Conservation (phyloP, 2,329 filamentous ascomycete genomes). For the Penicillium occitanis region DNA sequence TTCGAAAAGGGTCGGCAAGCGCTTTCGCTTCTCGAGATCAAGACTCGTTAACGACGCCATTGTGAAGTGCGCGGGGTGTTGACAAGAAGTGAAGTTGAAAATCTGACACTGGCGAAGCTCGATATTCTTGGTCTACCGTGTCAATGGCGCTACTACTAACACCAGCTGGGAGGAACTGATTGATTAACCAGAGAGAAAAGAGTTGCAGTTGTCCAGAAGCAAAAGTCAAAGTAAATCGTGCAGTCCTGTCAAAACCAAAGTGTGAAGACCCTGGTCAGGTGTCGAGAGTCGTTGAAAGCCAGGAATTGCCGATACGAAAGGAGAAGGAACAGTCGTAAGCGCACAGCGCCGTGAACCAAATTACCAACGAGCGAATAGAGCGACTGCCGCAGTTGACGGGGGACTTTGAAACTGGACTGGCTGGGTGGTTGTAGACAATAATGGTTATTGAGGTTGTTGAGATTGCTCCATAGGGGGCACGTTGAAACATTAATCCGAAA, state of each 20-base stretch:
- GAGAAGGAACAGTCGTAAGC: not conserved
- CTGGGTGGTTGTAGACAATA: conserved; percentile 2
- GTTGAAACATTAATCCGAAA: conserved; percentile 21
- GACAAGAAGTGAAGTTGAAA: not conserved
- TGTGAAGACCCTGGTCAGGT: not conserved
- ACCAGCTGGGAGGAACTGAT: not conserved
- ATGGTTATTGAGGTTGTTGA: conserved; percentile 4
- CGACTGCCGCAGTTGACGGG: not conserved
- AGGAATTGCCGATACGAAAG: not conserved
- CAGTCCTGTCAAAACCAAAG: not conserved
- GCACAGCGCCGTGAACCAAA: conserved; percentile 15
- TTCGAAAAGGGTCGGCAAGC: conserved; percentile 92
- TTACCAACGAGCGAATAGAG: conserved; percentile 1
- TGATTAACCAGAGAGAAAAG: not conserved
- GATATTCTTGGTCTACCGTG: not conserved
- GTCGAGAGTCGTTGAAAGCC: not conserved
- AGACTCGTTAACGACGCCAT: conserved; percentile 20
- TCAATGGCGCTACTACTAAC: not conserved
- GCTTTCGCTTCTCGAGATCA: conserved; percentile 59
- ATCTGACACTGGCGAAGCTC: not conserved
- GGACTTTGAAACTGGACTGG: not conserved
- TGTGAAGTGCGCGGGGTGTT: not conserved
- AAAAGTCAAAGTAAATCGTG: not conserved
- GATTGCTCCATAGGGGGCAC: conserved; percentile 13
- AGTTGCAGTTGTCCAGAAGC: not conserved